Base-by-base conservation (phyloP, 768 basidiomycete species). In the Pleurotus sapidus region DNA sequence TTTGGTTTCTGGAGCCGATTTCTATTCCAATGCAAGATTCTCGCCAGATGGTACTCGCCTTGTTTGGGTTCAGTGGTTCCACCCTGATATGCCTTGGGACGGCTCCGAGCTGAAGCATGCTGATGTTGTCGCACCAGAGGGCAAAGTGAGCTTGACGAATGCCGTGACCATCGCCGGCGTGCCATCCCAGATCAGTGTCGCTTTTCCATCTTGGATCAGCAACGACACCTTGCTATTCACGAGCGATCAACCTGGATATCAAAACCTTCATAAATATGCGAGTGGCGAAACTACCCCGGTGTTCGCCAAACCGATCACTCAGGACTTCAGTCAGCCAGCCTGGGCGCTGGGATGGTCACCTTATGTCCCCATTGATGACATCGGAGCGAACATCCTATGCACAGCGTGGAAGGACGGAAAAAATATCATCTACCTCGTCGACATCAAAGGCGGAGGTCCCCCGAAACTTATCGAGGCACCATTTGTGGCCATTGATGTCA, bases 1-100 rank as follows among this genome's bases (percentile, higher is more conserved):
- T 1, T 69, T 87, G 46, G 58, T 67, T 2, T 63, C 70, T 1
- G 84, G 82, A 4, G 79, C 80, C 3, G 84, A 88, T 65, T 88
- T 87, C 67, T 88, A 88, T 67, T 71, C 79, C 0, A 68, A 75
- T 1, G 84, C 88, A 0, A 70, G 67, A 23, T 86, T 88, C 71
- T 83, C 83, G 30, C 79, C 83, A 0, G 79, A 85, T 59, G 89
- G 88, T 1, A 72, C 67, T 37, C 75, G 72, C 51, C 62, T 91
- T n/a, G 79, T 77, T 0, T 92, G 84, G 84, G 72, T 83, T 40
- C 76, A 86, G 59, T 89, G 88, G 89, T 77, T 68, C 59, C 87
- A 87, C 47, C 74, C 75, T 7, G 73, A 75, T 57, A 75, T 77
- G 74, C 74, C 89, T 12, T 92, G 88, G 87, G 82, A 88, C 62